Conservation (phyloP, 306 rosid genomes). For the Ziziphus jujuba region DNA sequence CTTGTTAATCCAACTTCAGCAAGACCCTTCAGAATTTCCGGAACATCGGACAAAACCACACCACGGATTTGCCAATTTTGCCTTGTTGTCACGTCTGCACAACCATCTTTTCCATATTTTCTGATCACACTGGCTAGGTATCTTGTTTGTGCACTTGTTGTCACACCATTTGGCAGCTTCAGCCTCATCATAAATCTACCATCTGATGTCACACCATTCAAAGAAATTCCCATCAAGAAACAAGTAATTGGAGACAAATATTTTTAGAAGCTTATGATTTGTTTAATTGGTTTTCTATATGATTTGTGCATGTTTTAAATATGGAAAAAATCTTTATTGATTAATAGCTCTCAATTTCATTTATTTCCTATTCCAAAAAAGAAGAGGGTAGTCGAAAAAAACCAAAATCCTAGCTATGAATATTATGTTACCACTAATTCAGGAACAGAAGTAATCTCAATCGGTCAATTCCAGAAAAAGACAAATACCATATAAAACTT, state of each 20-base stretch:
- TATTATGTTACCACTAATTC: too few relatives aligned
- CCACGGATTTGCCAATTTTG: conserved; percentile 99
- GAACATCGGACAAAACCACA: conserved; percentile 78
- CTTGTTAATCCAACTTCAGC: conserved; percentile 85
- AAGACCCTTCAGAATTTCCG: conserved; percentile 79
- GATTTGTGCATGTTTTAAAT: neutral
- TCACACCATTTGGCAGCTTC: conserved; percentile 93
- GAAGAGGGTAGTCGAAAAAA: too few relatives aligned
- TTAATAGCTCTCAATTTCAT: too few relatives aligned
- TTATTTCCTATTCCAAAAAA: too few relatives aligned
- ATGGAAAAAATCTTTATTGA: neutral
- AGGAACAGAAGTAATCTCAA: too few relatives aligned
- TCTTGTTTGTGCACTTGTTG: conserved; percentile 81
- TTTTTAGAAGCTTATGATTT: too few relatives aligned
- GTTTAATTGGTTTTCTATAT: too few relatives aligned
- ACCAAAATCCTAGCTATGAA: too few relatives aligned
- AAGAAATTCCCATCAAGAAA: conserved; percentile 8
- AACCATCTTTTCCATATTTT: conserved; percentile 87
- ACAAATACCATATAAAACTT: too few relatives aligned
- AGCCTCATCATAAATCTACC: conserved; percentile 98
- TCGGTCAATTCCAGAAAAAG: too few relatives aligned
- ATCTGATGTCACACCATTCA: conserved; percentile 40
- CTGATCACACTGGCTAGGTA: conserved; percentile 76
- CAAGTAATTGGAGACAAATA: too few relatives aligned
- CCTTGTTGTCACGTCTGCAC: conserved; percentile 92